Evolutionary conservation across 176 grass and related monocot species (phyloP), one percentile per base, ranked within the genome.

Genomic region (Carex parvula): DNA sequence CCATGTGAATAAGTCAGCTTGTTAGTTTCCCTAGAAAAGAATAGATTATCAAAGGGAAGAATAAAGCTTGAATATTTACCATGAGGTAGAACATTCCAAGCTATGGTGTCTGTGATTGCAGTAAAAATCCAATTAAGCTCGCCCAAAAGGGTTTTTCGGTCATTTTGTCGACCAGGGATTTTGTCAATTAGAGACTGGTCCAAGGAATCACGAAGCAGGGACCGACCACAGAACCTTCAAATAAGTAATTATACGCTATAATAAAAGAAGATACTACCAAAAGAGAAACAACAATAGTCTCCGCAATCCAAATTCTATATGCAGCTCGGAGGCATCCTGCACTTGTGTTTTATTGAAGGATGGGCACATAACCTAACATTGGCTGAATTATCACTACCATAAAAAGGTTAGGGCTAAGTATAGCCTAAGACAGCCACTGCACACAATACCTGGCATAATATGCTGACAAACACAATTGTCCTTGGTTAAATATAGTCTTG

Each of bases 41-140:
- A 62, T 1, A 39, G 33, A 63, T 62, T 22, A 21, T 12, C 7
- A 62, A 44, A 61, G 30, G 37, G 70, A 63, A 53, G 15, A 79
- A 52, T 16, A 64, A 52, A 35, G 58, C 71, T 78, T 20, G 52
- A 29, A 56, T 66, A 60, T 72, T 59, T 99, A 95, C 96, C 96
- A 92, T 94, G 96, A 83, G 96, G 93, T 81, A 99, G 93, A 86
- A 92, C 93, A 88, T 99, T 99, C 96, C 96, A 99, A 52, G 96
- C 96, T 75, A 99, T 94, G 65, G 96, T 99, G 65, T 99, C 96
- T 46, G 96, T 99, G 72, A 99, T 88, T 57, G 96, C 96, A 30
- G 96, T 99, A 78, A 95, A 95, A 95, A 99, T 99, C 96, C 96
- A 99, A 84, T 99, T 99, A 48, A 99, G 84, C 81, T 99, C 96